Conservation (phyloP, 1,284 basidiomycete species). For the Fomitopsis pinicola region DNA sequence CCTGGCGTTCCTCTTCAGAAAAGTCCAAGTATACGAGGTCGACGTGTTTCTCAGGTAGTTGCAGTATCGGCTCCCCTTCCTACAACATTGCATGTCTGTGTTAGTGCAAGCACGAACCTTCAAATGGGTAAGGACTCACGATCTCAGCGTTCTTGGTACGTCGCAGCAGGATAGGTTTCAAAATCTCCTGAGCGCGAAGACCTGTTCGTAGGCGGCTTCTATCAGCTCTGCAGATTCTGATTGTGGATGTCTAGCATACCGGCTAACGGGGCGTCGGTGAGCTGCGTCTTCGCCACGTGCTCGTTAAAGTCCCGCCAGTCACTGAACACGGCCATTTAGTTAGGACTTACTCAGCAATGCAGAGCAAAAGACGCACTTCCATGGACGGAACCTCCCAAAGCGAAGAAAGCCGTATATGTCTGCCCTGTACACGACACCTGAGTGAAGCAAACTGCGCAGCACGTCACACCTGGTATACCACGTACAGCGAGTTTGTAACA, state of each 20-base stretch:
- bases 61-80: conserved; percentile 54
- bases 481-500: conserved; percentile 62
- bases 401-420: conserved; percentile 67
- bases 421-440: conserved; percentile 33
- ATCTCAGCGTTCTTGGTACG: conserved; percentile 58
- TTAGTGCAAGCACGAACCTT: neutral
- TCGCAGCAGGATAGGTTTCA: conserved; percentile 56
- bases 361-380: conserved; percentile 36
- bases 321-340: conserved; percentile 8
- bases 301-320: conserved; percentile 60
- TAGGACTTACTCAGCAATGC: no score
- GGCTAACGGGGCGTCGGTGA: conserved; percentile 50
- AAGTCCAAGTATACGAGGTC: conserved; percentile 55
- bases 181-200: conserved; percentile 52
- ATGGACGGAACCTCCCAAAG: conserved; percentile 63
- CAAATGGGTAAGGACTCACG: conserved; percentile 13
- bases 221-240: neutral
- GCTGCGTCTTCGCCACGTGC: conserved; percentile 51
- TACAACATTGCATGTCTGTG: conserved; percentile 19
- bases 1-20: conserved; percentile 58
- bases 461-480: neutral
- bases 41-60: conserved; percentile 57
- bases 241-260: conserved; percentile 26
- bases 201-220: conserved; percentile 13
- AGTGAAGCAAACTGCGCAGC: neutral